Base-by-base conservation (phyloP, 192 early-diverging fungal genomes). In the Spizellomyces punctatus region DNA sequence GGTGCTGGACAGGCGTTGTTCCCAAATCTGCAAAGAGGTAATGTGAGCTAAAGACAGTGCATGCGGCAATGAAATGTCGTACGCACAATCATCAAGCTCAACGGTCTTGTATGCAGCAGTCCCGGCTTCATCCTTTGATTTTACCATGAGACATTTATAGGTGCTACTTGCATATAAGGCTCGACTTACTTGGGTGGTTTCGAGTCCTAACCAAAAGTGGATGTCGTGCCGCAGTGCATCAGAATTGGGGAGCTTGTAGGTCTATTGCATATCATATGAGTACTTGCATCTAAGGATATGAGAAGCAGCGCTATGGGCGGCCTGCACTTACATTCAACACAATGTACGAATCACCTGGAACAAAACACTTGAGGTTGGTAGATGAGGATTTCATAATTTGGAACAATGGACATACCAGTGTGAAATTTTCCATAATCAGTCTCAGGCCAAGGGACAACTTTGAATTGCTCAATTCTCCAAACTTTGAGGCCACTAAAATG, bases 91-190 rank as follows among this genome's bases (percentile, higher is more conserved):
- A 78, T 92, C 89, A 10, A 90, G 71, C 69, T 89, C 78, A 12
- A 93, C 90, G 2, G 92, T 91, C 76, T 94, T 94, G 80, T 93
- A 94, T 2, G 92, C 92, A 10, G 91, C 92, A 8, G 91, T 93
- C 27, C 92, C 92, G 54, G 91, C 89, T 76, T 91, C 89, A 69
- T 91, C 89, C 74, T 82, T 50, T 27, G 44, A 9, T n/a, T 21
- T 58, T 41, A 49, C 68, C 12, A 36, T 17, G 8, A 73, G 8
- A 49, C 19, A 43, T 67, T 22, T 8, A 55, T 22, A 48, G 27
- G 27, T 3, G 27, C 27, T 36, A 36, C 27, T 36, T 36, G 27
- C 27, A 36, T 14, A 42, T 14, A 59, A 58, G 36, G 21, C 36
- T 54, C 22, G 21, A 45, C 49, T 66, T 66, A 67, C 89, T 70